These are phyloP conservation scores for Amauroascus verrucosus DNA, from an alignment of 2,329 filamentous ascomycete genomes.

Conservation along the genomic window DNA sequence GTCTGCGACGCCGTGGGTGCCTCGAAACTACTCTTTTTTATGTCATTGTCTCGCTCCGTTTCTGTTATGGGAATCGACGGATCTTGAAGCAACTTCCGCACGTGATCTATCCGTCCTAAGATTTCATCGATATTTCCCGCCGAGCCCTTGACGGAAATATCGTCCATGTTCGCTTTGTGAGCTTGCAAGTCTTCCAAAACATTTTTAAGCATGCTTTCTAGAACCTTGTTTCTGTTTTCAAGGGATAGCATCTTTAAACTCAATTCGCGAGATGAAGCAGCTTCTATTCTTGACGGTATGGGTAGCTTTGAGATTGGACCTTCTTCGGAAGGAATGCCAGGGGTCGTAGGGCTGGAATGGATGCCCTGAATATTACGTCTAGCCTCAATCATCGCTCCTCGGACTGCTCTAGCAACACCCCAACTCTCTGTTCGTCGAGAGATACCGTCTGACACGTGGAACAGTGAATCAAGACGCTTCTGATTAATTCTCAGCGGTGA, in stretches of 20 bases:
- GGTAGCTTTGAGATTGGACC: conserved; percentile 16
- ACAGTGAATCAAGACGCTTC: conserved; percentile 37
- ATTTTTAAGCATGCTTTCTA: conserved; percentile 35
- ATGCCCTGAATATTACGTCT: conserved; percentile 39
- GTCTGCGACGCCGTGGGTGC: not conserved
- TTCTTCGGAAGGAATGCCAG: conserved; percentile 19
- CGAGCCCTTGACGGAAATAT: conserved; percentile 11
- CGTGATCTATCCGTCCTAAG: conserved; percentile 34
- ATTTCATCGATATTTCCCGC: conserved; percentile 13
- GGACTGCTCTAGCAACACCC: conserved; percentile 41
- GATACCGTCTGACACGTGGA: conserved; percentile 40
- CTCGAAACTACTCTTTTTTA: not conserved
- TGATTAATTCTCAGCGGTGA: conserved; percentile 32
- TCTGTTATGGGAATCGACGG: conserved; percentile 25
- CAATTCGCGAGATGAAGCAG: conserved; percentile 20
- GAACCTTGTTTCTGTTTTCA: conserved; percentile 32
- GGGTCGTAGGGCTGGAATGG: conserved; percentile 30
- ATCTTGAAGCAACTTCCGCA: conserved; percentile 36
- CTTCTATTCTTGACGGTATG: conserved; percentile 13
- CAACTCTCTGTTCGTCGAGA: conserved; percentile 41
- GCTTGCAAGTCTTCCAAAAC: conserved; percentile 34
- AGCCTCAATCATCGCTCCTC: conserved; percentile 39
- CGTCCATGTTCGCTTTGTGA: conserved; percentile 20
- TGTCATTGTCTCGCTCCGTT: not conserved
- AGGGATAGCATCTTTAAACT: conserved; percentile 27